A percentile compares a stretch with the other conserved stretches of the same genome.
These are phyloP conservation scores for Penicillium frequentans DNA, from an alignment of 2,329 filamentous ascomycete species.

Conservation along the genomic window DNA sequence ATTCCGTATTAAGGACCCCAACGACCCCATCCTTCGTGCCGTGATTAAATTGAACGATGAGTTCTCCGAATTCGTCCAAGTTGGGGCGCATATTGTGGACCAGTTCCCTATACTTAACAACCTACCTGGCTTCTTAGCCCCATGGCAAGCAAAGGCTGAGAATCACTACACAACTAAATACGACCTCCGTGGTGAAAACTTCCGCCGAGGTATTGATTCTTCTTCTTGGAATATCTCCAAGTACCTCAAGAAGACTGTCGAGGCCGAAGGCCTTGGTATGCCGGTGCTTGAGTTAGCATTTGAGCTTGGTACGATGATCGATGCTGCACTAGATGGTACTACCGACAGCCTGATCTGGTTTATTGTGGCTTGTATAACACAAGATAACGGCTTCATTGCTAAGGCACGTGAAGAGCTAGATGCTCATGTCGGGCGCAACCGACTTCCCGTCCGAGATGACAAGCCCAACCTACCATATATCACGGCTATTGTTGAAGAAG, in stretches of 20 bases:
- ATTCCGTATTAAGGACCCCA: constrained; percentile 19
- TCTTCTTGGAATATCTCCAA: background rate
- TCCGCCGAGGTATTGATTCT: background rate
- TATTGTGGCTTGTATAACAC: constrained; percentile 13
- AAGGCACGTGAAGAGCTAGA: constrained; percentile 14
- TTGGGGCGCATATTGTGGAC: constrained; percentile 49
- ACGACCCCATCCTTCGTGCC: constrained; percentile 22
- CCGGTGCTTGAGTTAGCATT: constrained; percentile 47
- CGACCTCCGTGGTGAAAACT: constrained; percentile 18
- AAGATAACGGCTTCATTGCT: constrained; percentile 2
- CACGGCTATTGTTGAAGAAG: constrained; percentile 28
- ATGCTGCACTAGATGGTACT: constrained; percentile 51
- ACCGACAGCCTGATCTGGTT: constrained; percentile 14
- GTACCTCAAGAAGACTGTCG: background rate
- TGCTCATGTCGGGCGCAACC: constrained; percentile 24
- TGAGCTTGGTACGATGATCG: constrained; percentile 47
- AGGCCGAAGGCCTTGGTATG: constrained; percentile 43
- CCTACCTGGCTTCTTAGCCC: constrained; percentile 45
- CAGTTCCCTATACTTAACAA: constrained; percentile 46
- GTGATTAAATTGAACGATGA: constrained; percentile 36
- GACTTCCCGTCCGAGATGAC: constrained; percentile 31
- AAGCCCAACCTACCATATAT: constrained; percentile 27
- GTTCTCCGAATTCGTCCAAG: constrained; percentile 49
- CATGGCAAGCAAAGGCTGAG: constrained; percentile 43
- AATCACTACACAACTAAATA: constrained; percentile 12